phyloP scores from a whole-genome alignment of 139 green algal species.

The Pycnococcus provasolii region DNA sequence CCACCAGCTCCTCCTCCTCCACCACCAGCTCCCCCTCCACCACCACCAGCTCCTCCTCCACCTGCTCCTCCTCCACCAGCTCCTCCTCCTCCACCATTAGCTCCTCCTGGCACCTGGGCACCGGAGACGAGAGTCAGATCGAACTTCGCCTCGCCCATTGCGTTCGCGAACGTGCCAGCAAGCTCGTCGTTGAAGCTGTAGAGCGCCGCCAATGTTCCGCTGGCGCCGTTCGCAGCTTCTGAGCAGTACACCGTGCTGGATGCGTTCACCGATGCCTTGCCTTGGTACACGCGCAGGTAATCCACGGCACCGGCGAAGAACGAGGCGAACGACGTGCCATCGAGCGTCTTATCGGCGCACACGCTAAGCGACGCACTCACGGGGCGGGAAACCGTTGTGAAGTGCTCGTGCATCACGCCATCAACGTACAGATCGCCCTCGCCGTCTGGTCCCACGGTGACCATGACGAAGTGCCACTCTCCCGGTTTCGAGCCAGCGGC shows the following conservation, averaged over 20 bases:
- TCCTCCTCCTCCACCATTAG: too few relatives aligned
- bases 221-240: too few relatives aligned
- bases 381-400: conserved; percentile 16
- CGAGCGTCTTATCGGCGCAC: background rate
- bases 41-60: too few relatives aligned
- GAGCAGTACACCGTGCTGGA: too few relatives aligned
- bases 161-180: background rate
- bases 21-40: too few relatives aligned
- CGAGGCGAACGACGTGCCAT: background rate
- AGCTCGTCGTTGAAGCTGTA: background rate
- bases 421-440: conserved; percentile 10
- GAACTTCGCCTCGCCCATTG: background rate
- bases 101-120: too few relatives aligned
- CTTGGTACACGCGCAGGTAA: background rate
- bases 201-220: too few relatives aligned
- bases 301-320: conserved; percentile 12
- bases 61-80: too few relatives aligned
- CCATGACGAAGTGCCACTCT: conserved; percentile 18
- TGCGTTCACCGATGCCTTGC: background rate
- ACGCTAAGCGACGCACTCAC: background rate
- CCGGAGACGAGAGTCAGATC: background rate
- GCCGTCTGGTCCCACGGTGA: conserved; percentile 4
- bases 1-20: too few relatives aligned
- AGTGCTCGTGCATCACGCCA: conserved; percentile 10
- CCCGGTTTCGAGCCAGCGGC: background rate